Percentiles rank a stretch among this genome's conserved stretches.
Evolutionary conservation across 495 filamentous ascomycete genomes (phyloP).

Genomic region (Penicillium crystallinum): DNA sequence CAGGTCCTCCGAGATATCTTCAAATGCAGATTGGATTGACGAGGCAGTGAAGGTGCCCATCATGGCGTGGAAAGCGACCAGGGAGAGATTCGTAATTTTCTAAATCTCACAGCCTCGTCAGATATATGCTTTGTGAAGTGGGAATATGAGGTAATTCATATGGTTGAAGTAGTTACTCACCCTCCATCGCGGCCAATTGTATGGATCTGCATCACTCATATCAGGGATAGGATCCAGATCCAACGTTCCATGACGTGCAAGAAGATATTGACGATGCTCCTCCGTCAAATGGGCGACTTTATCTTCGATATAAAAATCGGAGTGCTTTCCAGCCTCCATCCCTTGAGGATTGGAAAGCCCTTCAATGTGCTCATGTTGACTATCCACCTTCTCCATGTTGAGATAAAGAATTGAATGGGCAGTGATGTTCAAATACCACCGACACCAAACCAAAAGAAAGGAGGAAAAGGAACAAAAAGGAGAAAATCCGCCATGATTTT

Average conservation of each 20-base stretch:
- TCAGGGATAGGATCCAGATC: slow-evolving; percentile 49
- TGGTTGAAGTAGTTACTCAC: slow-evolving; percentile 10
- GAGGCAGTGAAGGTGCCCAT: slow-evolving; percentile 53
- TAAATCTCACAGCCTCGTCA: too few relatives aligned
- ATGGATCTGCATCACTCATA: slow-evolving; percentile 44
- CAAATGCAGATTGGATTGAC: slow-evolving; percentile 49
- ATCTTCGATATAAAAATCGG: slow-evolving; percentile 19
- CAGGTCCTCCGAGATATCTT: slow-evolving; percentile 43
- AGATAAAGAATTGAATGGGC: neutral
- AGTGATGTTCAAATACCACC: too few relatives aligned
- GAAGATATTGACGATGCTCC: slow-evolving; percentile 38
- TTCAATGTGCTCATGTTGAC: slow-evolving; percentile 17
- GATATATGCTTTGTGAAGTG: too few relatives aligned
- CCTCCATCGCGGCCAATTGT: slow-evolving; percentile 48
- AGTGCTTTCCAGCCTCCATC: slow-evolving; percentile 13
- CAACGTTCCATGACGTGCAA: slow-evolving; percentile 43
- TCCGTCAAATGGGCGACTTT: slow-evolving; percentile 15
- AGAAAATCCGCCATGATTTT: too few relatives aligned
- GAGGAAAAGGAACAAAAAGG: too few relatives aligned
- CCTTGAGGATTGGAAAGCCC: neutral
- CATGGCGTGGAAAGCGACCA: slow-evolving; percentile 53
- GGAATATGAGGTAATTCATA: too few relatives aligned
- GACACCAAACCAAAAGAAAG: too few relatives aligned
- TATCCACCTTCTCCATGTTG: slow-evolving; percentile 15
- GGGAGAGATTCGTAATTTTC: slow-evolving; percentile 50